A percentile compares a stretch with the other conserved stretches of the same genome.
These are phyloP conservation scores for Rosa rugosa DNA, from an alignment of 306 rosid genomes.

Conservation along the genomic window DNA sequence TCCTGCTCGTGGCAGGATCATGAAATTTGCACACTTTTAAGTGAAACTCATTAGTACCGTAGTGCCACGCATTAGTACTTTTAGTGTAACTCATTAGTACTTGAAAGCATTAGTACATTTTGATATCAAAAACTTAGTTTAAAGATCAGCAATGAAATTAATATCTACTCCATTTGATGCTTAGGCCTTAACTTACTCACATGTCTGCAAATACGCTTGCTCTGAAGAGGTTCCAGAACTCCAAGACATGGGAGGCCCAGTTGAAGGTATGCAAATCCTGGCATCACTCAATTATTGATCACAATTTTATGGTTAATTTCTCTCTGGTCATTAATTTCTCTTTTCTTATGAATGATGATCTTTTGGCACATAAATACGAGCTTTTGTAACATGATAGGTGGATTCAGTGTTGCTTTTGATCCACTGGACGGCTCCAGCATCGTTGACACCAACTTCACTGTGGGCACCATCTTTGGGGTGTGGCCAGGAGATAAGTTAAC, in stretches of 20 bases:
- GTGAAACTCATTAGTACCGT: background rate
- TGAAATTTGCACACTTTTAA: background rate
- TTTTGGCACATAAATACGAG: conserved; percentile 9
- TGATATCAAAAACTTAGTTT: background rate
- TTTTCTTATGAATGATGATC: background rate
- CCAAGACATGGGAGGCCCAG: conserved; percentile 98
- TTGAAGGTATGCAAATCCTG: conserved; percentile 56
- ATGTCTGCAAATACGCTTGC: conserved; percentile 92
- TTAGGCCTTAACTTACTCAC: conserved; percentile 88
- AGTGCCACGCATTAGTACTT: background rate
- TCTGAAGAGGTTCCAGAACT: conserved; percentile 98
- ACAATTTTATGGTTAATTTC: background rate
- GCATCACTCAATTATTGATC: background rate
- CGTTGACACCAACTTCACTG: conserved; percentile 97
- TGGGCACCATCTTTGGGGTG: conserved; percentile 96
- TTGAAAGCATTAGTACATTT: background rate
- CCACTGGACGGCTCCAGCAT: conserved; percentile 99
- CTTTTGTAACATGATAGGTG: conserved; percentile 54
- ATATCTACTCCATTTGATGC: background rate
- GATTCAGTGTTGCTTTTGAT: conserved; percentile 98
- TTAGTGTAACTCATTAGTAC: background rate
- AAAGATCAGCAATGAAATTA: background rate
- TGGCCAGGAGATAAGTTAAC: conserved; percentile 98
- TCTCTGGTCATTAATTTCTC: background rate
- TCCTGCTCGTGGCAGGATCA: background rate